Evolutionary conservation across 306 rosid genomes (phyloP).

Genomic region (Calophaca sinica): DNA sequence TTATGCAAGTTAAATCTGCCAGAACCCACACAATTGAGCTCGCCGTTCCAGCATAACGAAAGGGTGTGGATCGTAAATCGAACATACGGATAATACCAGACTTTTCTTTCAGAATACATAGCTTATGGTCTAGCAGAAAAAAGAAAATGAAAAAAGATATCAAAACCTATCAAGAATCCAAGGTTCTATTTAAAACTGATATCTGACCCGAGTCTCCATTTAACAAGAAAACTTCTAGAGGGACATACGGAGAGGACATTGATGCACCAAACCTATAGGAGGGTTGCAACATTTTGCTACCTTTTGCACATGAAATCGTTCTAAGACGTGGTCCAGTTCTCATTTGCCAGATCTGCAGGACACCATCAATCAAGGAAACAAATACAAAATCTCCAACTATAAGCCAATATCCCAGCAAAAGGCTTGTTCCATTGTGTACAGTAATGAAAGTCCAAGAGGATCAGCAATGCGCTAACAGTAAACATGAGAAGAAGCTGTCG

Average conservation of each 20-base stretch:
- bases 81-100: neutral
- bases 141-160: neutral
- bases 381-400: neutral
- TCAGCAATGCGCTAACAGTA: neutral
- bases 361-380: constrained; percentile 32
- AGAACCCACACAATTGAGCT: neutral
- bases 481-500: constrained; percentile 17
- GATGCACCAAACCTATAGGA: constrained; percentile 86
- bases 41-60: constrained; percentile 3
- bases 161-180: constrained; percentile 49
- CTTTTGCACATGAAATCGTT: constrained; percentile 77
- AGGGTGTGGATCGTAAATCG: neutral
- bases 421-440: constrained; percentile 28
- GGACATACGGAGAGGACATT: constrained; percentile 70
- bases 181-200: constrained; percentile 75
- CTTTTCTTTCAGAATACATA: neutral
- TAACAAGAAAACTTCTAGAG: constrained; percentile 92
- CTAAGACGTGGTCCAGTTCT: constrained; percentile 97
- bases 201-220: constrained; percentile 93
- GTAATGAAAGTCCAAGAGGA: constrained; percentile 10
- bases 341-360: constrained; percentile 96
- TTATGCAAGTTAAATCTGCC: too few species aligned
- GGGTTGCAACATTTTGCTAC: constrained; percentile 92
- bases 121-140: neutral
- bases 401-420: constrained; percentile 13